These are phyloP conservation scores for Guadua angustifolia DNA, from an alignment of 176 grass and related monocot species.

Conservation along the genomic window DNA sequence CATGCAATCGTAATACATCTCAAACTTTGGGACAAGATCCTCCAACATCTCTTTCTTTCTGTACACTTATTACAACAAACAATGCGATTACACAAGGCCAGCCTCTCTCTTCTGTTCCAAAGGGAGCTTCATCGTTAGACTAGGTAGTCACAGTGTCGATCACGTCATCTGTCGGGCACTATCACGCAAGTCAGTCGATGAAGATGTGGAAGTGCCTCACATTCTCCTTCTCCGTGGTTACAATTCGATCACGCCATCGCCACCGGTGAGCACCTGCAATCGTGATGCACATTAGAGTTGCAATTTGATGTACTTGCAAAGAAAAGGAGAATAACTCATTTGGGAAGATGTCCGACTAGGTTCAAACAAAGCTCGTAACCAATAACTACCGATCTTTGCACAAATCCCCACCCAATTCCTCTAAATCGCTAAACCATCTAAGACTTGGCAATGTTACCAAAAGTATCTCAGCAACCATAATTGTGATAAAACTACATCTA, in stretches of 20 bases:
- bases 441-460: neutral
- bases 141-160: conserved; percentile 80
- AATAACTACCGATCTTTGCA: neutral
- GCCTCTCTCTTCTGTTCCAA: conserved; percentile 4
- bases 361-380: neutral
- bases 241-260: conserved; percentile 68
- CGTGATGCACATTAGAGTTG: conserved; percentile 25
- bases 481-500: neutral
- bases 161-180: conserved; percentile 71
- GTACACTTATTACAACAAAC: conserved; percentile 63
- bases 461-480: neutral
- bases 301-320: conserved; percentile 6
- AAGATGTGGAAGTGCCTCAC: conserved; percentile 72
- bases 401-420: neutral
- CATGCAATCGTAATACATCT: no score
- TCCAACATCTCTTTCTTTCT: conserved; percentile 31
- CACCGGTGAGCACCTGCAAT: conserved; percentile 73
- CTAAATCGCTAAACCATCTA: neutral
- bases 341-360: neutral
- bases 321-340: neutral
- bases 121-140: conserved; percentile 41
- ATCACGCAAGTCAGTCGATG: conserved; percentile 79
- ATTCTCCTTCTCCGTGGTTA: conserved; percentile 71
- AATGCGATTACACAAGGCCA: conserved; percentile 42
- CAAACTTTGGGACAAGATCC: conserved; percentile 22